Evolutionary conservation across 1,284 basidiomycete species (phyloP).

Genomic region (Meira miltonrushii): DNA sequence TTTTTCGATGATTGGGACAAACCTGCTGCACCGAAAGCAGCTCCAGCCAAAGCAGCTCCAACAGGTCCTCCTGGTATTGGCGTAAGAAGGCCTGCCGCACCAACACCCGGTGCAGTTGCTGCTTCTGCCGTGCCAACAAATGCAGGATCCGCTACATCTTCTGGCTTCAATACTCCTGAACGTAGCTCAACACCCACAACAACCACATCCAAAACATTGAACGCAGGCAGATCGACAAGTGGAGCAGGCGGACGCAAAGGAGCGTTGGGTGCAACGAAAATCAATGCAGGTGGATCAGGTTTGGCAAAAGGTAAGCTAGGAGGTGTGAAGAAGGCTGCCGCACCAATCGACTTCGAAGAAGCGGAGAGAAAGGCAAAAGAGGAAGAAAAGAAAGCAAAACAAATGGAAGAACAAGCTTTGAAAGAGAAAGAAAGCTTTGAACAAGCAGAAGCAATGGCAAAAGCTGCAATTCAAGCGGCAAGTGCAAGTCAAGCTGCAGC

Average conservation of each 20-base stretch:
- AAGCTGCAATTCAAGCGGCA: conserved; percentile 32
- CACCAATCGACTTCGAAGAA: conserved; percentile 46
- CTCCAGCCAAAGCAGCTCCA: conserved; percentile 19
- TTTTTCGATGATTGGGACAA: conserved; percentile 26
- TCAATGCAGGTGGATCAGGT: conserved; percentile 7
- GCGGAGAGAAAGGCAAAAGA: conserved; percentile 45
- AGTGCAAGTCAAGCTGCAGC: conserved; percentile 20
- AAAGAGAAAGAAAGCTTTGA: conserved; percentile 26
- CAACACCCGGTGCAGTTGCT: not conserved
- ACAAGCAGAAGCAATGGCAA: conserved; percentile 35
- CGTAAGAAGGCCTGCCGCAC: conserved; percentile 9
- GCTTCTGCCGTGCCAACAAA: conserved; percentile 11
- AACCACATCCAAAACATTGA: conserved; percentile 27
- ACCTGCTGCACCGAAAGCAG: conserved; percentile 12
- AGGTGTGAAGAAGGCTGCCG: conserved; percentile 30
- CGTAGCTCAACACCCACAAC: conserved; percentile 32
- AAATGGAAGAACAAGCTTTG: conserved; percentile 14
- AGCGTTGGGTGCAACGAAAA: conserved; percentile 15
- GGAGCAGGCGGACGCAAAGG: conserved; percentile 11
- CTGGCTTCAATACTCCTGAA: conserved; percentile 4
- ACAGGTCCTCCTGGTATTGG: conserved; percentile 17
- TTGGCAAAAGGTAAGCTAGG: conserved; percentile 26
- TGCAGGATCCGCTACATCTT: not conserved
- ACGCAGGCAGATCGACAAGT: not conserved
- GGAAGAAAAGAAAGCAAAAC: conserved; percentile 30